These are phyloP conservation scores for Talaromyces sp. DNA, from an alignment of 2,329 filamentous ascomycete species.

Conservation along the genomic window DNA sequence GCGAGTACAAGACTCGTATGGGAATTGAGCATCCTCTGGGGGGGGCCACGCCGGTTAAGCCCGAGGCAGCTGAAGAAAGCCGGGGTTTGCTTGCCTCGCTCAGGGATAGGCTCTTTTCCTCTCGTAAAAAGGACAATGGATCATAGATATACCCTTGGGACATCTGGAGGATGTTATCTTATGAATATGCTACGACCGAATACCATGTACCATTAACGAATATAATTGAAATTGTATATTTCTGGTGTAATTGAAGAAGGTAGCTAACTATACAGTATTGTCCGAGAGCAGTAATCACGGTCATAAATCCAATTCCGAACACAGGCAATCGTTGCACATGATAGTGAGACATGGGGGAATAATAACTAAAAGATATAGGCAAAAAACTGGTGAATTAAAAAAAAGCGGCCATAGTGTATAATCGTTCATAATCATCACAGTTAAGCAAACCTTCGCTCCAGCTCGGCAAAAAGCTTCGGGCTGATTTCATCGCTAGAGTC, in stretches of 20 bases:
- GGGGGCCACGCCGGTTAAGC: not conserved
- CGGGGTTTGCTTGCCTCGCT: conserved; percentile 1
- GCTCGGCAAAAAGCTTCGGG: conserved; percentile 79
- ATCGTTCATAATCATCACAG: not conserved
- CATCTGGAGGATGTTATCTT: not conserved
- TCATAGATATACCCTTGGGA: conserved; percentile 4
- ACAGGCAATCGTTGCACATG: not conserved
- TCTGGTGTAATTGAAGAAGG: not conserved
- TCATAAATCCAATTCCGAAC: not conserved
- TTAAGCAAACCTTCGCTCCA: conserved; percentile 68
- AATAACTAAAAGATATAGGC: conserved; percentile 9
- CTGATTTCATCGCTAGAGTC: conserved; percentile 92
- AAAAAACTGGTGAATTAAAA: conserved; percentile 16
- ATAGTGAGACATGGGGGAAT: conserved; percentile 7
- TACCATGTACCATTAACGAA: not conserved
- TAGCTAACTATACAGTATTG: not conserved
- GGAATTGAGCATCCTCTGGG: conserved; percentile 20
- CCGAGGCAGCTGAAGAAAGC: not conserved
- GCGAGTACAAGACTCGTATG: conserved; percentile 73
- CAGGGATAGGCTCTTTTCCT: not conserved
- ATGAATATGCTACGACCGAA: not conserved
- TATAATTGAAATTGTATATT: not conserved
- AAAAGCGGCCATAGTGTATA: not conserved
- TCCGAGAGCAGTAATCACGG: not conserved
- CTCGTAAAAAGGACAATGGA: conserved; percentile 1